Evolutionary conservation across 371 early-diverging fungal genomes (phyloP), one percentile per base, ranked within the genome.

Genomic region (Ordospora pajunii): DNA sequence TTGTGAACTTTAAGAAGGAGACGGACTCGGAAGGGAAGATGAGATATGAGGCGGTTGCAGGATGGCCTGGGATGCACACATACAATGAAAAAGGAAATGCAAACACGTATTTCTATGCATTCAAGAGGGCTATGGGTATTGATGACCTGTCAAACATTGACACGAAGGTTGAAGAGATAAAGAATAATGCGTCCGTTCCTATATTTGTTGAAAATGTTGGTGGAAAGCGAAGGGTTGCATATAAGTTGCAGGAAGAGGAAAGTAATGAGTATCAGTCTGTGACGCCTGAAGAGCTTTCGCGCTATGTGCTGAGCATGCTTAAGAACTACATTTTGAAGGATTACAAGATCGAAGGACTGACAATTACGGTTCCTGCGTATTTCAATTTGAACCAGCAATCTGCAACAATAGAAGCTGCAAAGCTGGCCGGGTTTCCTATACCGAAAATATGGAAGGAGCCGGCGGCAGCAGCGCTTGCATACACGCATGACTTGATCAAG

Each of bases 391-490:
- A 78, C 73, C 84, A 86, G 48, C 73, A 82, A 49, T 77, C 84
- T 65, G 75, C 80, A 14, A 86, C 85, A 5, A 80, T 80, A 58
- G 70, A 75, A 52, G 84, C 86, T 23, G 83, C 80, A 21, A 37
- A 17, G 19, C 79, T 81, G 45, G 86, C 83, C 32, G 79, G 78
- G 50, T 76, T 85, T 44, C 73, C 50, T 44, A 49, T 49, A 12
- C 73, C 51, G 43, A 44, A 9, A 14, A 77, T 49, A 21, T 19
- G 37, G 64, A 80, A 66, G 51, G 96, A 95, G 88, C 96, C 96
- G 75, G 93, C 94, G 32, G 95, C 96, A 58, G 96, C 96, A 64
- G 96, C 96, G 82, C 92, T 94, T 76, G 93, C 95, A 74, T 94
- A 94, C 86, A 95, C 93, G 83, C 86, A 93, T 73, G 79, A 73